Percentiles rank a stretch among this genome's conserved stretches.
Evolutionary conservation across 345 rosid genomes (phyloP).

Genomic region (Sapria himalayana): DNA sequence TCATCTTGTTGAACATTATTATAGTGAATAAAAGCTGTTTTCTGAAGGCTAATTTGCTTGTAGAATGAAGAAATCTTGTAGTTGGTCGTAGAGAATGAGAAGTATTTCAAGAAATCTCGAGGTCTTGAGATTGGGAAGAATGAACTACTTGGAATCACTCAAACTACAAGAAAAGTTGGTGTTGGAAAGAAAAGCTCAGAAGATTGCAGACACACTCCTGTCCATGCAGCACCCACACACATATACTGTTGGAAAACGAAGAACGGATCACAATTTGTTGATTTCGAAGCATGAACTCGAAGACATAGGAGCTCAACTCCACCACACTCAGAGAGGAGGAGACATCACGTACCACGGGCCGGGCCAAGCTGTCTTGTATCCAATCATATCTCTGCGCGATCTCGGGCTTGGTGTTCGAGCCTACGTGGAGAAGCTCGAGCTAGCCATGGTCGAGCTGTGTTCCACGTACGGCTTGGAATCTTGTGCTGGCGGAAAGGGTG

Average conservation of each 20-base stretch:
- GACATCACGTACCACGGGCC: conserved; percentile 88
- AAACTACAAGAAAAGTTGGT: conserved; percentile 58
- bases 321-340: conserved; percentile 85
- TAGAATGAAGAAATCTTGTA: no score
- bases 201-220: conserved; percentile 40
- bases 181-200: conserved; percentile 28
- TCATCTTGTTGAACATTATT: no score
- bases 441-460: conserved; percentile 52
- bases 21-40: no score
- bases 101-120: conserved; percentile 27
- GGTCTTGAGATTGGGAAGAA: conserved; percentile 56
- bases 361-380: conserved; percentile 59
- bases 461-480: conserved; percentile 55
- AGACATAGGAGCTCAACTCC: conserved; percentile 60
- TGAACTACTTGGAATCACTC: conserved; percentile 57
- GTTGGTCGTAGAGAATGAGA: conserved; percentile 32
- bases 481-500: conserved; percentile 39
- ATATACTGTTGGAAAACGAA: conserved; percentile 58
- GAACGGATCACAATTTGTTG: conserved; percentile 61
- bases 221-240: conserved; percentile 81
- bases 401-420: conserved; percentile 51
- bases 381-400: conserved; percentile 53
- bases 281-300: conserved; percentile 40
- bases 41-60: no score
- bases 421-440: conserved; percentile 63